Base-by-base conservation (phyloP, 441 rosid genomes). In the Populus hybrid region DNA sequence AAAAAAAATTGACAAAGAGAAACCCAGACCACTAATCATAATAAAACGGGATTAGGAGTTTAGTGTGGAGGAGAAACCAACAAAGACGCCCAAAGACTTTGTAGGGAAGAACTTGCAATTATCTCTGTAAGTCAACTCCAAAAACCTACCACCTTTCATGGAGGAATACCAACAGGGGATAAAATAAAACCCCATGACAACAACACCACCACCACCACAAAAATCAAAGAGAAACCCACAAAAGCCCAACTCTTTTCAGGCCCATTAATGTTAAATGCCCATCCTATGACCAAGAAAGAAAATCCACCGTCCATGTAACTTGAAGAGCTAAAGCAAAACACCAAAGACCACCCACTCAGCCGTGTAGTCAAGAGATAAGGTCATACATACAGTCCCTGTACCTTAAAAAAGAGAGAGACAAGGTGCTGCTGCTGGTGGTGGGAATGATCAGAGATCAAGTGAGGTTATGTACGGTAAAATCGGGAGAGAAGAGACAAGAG, bases 61-160 rank as follows among this genome's bases (percentile, higher is more conserved):
- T 35, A 65, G 73, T 67, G 63, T 1, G n/a, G 29, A 67, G 45
- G 50, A 64, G 29, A 70, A 77, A 73, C 78, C 73, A 79, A 80
- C 76, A 68, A 82, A 79, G 68, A 67, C 72, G 53, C 69, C 74
- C 79, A 76, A 53, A 75, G 69, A 67, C 69, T 74, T 68, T 16
- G 69, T n/a, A 28, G 75, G 36, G 66, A 61, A 79, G 81, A 79
- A 84, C 50, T 78, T 71, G 71, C 68, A 40, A 50, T 82, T 38
- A 36, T 82, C 69, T 71, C 63, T 38, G 65, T 64, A 90, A 92
- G 96, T 92, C 94, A 92, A 90, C 94, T 81, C 91, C 84, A 87
- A 87, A 86, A 90, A 85, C 86, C 92, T 85, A 88, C 92, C 94
- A 92, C 90, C 94, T 88, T 87, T 88, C 89, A 81, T 83, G 88